phyloP scores from a whole-genome alignment of 139 green algal genomes.

The Haematococcus sp. region DNA sequence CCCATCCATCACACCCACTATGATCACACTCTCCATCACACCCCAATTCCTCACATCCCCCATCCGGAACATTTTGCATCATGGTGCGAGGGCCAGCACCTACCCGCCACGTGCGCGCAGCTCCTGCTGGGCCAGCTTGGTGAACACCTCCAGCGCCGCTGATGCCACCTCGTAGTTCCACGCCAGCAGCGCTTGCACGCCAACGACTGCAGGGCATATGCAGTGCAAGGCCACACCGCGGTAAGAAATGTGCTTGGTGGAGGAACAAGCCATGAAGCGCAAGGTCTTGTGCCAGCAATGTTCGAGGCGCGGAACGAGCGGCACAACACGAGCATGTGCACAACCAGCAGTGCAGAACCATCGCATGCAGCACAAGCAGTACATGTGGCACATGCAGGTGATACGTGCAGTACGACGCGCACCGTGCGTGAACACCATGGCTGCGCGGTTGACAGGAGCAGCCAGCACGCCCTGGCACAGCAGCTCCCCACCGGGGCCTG shows the following conservation, averaged over 20 bases:
- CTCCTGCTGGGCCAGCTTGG: slow-evolving; percentile 22
- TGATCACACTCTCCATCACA: too few relatives aligned
- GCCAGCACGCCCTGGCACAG: slow-evolving; percentile 22
- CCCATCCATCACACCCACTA: too few relatives aligned
- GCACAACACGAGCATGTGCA: too few relatives aligned
- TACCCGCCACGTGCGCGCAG: slow-evolving; percentile 17
- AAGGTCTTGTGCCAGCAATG: not conserved
- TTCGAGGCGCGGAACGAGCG: too few relatives aligned
- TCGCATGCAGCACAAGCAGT: too few relatives aligned
- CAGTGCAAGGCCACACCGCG: slow-evolving; percentile 14
- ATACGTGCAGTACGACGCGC: too few relatives aligned
- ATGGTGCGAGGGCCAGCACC: too few relatives aligned
- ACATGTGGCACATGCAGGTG: too few relatives aligned
- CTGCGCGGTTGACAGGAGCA: slow-evolving; percentile 21
- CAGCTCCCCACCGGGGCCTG: not conserved
- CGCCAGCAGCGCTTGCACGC: slow-evolving; percentile 33
- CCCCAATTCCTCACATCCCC: too few relatives aligned
- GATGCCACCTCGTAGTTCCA: slow-evolving; percentile 32
- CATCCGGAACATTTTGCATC: too few relatives aligned
- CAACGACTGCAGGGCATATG: too few relatives aligned
- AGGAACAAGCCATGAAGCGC: not conserved
- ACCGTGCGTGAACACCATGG: slow-evolving; percentile 43
- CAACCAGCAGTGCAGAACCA: too few relatives aligned
- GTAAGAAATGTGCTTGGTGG: not conserved
- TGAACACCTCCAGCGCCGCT: slow-evolving; percentile 26